These are phyloP conservation scores for Hypoxylon rickii DNA, from an alignment of 495 filamentous ascomycete species.

Conservation along the genomic window DNA sequence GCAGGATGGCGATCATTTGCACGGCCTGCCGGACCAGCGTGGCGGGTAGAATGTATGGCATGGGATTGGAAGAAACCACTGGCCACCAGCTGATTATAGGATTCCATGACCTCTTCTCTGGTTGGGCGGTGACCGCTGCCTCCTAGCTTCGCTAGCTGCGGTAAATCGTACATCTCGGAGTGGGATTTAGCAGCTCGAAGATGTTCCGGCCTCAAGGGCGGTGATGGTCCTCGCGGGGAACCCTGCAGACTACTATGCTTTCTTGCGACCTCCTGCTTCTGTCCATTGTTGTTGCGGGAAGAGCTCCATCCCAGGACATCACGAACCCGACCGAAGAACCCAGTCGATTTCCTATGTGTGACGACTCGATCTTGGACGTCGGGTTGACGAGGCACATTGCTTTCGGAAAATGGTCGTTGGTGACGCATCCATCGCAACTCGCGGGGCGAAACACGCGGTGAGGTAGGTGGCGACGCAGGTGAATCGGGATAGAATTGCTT, in stretches of 20 bases:
- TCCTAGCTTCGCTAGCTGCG: constrained; percentile 18
- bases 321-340: constrained; percentile 38
- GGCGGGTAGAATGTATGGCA: constrained; percentile 52
- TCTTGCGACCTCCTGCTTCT: constrained; percentile 21
- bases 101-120: constrained; percentile 51
- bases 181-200: constrained; percentile 34
- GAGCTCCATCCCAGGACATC: constrained; percentile 30
- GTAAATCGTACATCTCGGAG: constrained; percentile 35
- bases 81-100: constrained; percentile 49
- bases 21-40: constrained; percentile 31
- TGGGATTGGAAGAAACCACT: constrained; percentile 55
- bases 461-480: background rate
- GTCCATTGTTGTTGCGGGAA: constrained; percentile 2
- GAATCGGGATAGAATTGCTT: constrained; percentile 39
- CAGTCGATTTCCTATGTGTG: constrained; percentile 34
- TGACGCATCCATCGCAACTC: constrained; percentile 21
- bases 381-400: background rate
- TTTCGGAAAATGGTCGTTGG: constrained; percentile 30
- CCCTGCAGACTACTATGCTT: constrained; percentile 37
- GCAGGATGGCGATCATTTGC: constrained; percentile 14
- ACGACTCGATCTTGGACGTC: constrained; percentile 19
- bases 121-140: constrained; percentile 40
- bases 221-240: constrained; percentile 7
- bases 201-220: constrained; percentile 22
- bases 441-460: too few species aligned